These are phyloP conservation scores for Mariannaea elegans DNA, from an alignment of 2,329 filamentous ascomycete species.

Conservation along the genomic window DNA sequence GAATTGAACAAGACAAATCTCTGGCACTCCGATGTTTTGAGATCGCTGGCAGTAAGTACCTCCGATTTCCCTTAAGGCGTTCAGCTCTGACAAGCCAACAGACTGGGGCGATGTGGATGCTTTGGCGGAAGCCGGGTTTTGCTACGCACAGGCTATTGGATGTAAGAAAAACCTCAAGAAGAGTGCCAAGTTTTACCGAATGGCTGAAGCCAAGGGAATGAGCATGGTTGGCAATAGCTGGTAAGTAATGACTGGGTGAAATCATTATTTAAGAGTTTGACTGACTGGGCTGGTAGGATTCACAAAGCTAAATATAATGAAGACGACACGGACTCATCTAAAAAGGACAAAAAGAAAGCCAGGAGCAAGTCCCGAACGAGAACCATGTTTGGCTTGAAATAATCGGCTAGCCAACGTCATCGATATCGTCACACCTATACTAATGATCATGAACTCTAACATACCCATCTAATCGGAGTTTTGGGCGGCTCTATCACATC, in stretches of 20 bases:
- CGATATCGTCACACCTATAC: conserved; percentile 28
- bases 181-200: conserved; percentile 88
- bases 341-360: conserved; percentile 67
- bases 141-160: conserved; percentile 91
- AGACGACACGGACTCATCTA: conserved; percentile 56
- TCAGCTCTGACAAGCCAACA: conserved; percentile 45
- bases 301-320: conserved; percentile 95
- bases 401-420: conserved; percentile 17
- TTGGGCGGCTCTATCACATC: conserved; percentile 39
- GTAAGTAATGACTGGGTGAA: conserved; percentile 62
- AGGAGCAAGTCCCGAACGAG: conserved; percentile 81
- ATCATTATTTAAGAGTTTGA: background rate
- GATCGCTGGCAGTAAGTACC: conserved; percentile 79
- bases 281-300: conserved; percentile 69
- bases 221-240: conserved; percentile 99
- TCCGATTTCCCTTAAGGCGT: background rate
- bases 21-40: conserved; percentile 94
- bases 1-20: conserved; percentile 89
- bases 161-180: conserved; percentile 97
- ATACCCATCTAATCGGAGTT: conserved; percentile 47
- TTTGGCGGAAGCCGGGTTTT: conserved; percentile 92
- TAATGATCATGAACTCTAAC: conserved; percentile 45
- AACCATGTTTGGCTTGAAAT: conserved; percentile 71
- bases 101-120: conserved; percentile 96
- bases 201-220: conserved; percentile 92